Evolutionary conservation across 164 flowering plant genomes (phyloP), one percentile per base, ranked within the genome.

Genomic region (Dillenia turbinata): DNA sequence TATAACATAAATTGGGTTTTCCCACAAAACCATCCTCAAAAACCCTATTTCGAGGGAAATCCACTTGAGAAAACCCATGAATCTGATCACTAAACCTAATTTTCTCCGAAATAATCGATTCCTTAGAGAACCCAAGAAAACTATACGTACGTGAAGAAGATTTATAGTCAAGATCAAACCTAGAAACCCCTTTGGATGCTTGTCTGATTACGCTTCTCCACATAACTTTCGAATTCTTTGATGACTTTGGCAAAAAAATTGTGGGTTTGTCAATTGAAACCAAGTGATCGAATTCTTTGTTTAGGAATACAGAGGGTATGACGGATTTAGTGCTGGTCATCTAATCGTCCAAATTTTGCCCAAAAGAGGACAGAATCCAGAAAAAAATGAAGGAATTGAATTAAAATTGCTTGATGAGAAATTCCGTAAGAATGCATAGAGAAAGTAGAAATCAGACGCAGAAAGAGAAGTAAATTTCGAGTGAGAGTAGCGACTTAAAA

Each of bases 161-260:
- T 12, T 47, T 49, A 10, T 65, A 40, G 13, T 49, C 17, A 63
- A 56, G 53, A 12, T 61, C 33, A 19, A 33, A 66, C 49, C 49
- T 69, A 3, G 65, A 51, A 24, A 59, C 49, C 52, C 61, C 75
- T 2, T 67, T 69, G 66, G 74, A 51, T 16, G 71, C 71, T 47
- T 54, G 81, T 63, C 67, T 79, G 47, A 74, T 76, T 8, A 73
- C 46, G 67, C 56, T 80, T 73, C 83, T 73, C 86, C 85, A 86
- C 86, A 83, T 79, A 46, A 58, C 66, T 15, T 59, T 57, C 71
- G 79, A 71, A 24, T 62, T 52, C 60, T 8, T 54, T 1, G 45
- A 45, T 22, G 77, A 66, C 61, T 64, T 72, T 66, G 40, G 50
- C 26, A 8, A 54, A n/a, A 49, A 17, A 43, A 49, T 55, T 44